Evolutionary conservation across 805 yeast genomes (phyloP), one percentile per base, ranked within the genome.

Genomic region (Saccharomycopsis guyanensis): DNA sequence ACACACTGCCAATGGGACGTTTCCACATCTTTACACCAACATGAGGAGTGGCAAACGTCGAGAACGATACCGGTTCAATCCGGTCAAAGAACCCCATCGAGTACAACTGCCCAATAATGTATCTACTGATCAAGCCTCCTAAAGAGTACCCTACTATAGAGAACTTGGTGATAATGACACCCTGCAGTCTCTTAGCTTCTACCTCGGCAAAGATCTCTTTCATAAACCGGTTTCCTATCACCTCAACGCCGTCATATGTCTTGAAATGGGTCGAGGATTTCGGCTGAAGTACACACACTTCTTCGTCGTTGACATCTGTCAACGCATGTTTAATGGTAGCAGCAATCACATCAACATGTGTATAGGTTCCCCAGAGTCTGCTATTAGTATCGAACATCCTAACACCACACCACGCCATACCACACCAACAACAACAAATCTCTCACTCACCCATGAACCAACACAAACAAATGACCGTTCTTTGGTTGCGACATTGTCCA

Each of bases 61-160:
- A 69, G 53, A 78, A 82, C 34, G 71, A 54, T 19, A 73, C 66
- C 0, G 96, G 96, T 48, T 71, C 70, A 18, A 86, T 71, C 1
- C 57, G 56, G 1, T 73, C 73, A 55, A 80, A 86, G 58, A 71
- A 75, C 50, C 65, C 70, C 55, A 66, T 73, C 51, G 69, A 80
- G 62, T 60, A 73, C 53, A 79, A 66, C 39, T 82, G 69, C 1
- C 97, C 97, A 40, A 88, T 70, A 22, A 87, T 80, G 60, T 86
- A 88, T 42, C 97, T 68, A 0, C 88, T 71, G 27, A 91, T 77
- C 31, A 89, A 64, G 0, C 97, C 97, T 19, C 97, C 97, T 49
- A 91, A 66, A 0, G 96, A 86, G 61, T 89, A 91, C 0, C 97
- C 96, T 2, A 86, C 71, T 36, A 91, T 68, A 51, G 94, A 84